Evolutionary conservation across 306 rosid species (phyloP).

Genomic region (Ziziphus jujuba): DNA sequence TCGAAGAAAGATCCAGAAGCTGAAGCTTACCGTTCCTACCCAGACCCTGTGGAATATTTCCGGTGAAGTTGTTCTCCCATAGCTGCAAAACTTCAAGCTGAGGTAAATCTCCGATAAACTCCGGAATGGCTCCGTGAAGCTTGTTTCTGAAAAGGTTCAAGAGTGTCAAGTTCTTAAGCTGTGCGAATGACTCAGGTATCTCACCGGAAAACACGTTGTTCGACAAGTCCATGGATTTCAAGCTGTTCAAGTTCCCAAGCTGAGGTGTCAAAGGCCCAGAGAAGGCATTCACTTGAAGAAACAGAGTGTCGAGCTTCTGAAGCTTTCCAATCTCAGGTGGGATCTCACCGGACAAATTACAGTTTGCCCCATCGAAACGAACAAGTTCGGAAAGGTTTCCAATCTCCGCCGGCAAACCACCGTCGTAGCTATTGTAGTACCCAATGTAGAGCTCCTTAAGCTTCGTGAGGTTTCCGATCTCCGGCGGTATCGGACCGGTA

Average conservation of each 20-base stretch:
- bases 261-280: constrained; percentile 68
- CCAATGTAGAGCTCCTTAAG: constrained; percentile 86
- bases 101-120: constrained; percentile 71
- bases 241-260: constrained; percentile 63
- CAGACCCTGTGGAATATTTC: constrained; percentile 66
- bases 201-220: constrained; percentile 73
- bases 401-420: constrained; percentile 76
- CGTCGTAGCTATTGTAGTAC: constrained; percentile 60
- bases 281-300: constrained; percentile 88
- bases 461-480: constrained; percentile 65
- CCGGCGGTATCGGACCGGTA: constrained; percentile 63
- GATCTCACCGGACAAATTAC: constrained; percentile 75
- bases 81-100: constrained; percentile 76
- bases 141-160: constrained; percentile 77
- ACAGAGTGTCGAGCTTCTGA: constrained; percentile 77
- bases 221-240: constrained; percentile 91
- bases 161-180: constrained; percentile 72
- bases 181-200: constrained; percentile 63
- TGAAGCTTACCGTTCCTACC: constrained; percentile 80
- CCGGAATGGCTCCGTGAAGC: constrained; percentile 93
- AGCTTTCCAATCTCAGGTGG: constrained; percentile 72
- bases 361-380: constrained; percentile 79
- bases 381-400: constrained; percentile 72
- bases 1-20: constrained; percentile 71
- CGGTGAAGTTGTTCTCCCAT: constrained; percentile 97